Evolutionary conservation across 345 rosid genomes (phyloP).

Genomic region (Gynandropsis gynandra): DNA sequence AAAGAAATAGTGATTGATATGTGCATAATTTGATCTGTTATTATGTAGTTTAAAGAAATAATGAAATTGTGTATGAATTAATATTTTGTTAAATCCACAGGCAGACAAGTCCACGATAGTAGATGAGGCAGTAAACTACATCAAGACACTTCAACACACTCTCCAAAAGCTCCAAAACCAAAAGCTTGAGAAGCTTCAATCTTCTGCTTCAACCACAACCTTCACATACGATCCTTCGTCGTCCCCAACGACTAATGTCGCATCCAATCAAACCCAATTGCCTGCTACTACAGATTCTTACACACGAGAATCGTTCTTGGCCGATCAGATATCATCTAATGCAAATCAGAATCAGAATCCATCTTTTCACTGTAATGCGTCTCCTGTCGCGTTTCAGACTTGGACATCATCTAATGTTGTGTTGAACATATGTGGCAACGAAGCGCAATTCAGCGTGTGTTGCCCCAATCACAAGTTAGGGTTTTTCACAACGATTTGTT

Average conservation of each 20-base stretch:
- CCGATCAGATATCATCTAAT: slow-evolving; percentile 38
- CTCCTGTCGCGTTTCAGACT: slow-evolving; percentile 35
- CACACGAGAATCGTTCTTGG: slow-evolving; percentile 45
- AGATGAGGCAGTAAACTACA: slow-evolving; percentile 56
- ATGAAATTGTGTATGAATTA: slow-evolving; percentile 5
- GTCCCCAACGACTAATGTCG: slow-evolving; percentile 22
- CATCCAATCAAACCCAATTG: slow-evolving; percentile 23
- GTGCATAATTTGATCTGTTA: background rate
- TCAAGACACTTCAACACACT: slow-evolving; percentile 35
- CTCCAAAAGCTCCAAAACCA: slow-evolving; percentile 37
- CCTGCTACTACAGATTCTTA: slow-evolving; percentile 13
- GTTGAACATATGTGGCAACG: slow-evolving; percentile 49
- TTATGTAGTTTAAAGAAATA: slow-evolving; percentile 14
- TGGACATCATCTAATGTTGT: slow-evolving; percentile 59
- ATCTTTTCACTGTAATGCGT: slow-evolving; percentile 30
- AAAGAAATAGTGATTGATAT: background rate
- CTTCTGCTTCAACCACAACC: slow-evolving; percentile 17
- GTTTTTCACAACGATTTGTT: slow-evolving; percentile 44
- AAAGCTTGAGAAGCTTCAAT: slow-evolving; percentile 44
- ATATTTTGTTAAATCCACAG: slow-evolving; percentile 26
- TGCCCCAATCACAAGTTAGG: slow-evolving; percentile 34
- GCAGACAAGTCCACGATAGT: slow-evolving; percentile 67
- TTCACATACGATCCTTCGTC: slow-evolving; percentile 28
- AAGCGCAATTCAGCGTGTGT: slow-evolving; percentile 54
- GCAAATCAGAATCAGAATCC: slow-evolving; percentile 6